A percentile compares a stretch with the other conserved stretches of the same genome.
These are phyloP conservation scores for Dictyostelium citrinum DNA, from an alignment of 78 protist species.

Conservation along the genomic window DNA sequence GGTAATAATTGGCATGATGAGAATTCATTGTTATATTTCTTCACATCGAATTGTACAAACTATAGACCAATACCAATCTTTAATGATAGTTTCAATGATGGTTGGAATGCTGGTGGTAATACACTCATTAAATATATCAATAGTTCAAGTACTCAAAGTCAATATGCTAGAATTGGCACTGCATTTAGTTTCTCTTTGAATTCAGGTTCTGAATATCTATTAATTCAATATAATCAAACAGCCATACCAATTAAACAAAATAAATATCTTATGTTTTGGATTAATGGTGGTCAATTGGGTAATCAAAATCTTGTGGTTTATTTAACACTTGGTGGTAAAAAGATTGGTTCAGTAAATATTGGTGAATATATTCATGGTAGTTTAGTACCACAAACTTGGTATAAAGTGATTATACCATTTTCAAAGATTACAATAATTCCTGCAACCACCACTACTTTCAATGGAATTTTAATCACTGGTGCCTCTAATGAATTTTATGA, in stretches of 20 bases:
- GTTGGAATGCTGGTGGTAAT: neutral
- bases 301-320: constrained; percentile 9
- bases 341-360: neutral
- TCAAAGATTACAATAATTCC: neutral
- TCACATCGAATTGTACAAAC: constrained; percentile 19
- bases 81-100: neutral
- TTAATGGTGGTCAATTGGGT: constrained; percentile 17
- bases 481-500: neutral
- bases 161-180: constrained; percentile 15
- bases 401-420: constrained; percentile 21
- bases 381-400: constrained; percentile 1
- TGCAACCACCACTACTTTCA: neutral
- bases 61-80: constrained; percentile 10
- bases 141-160: neutral
- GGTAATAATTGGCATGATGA: neutral
- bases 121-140: neutral
- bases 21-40: neutral
- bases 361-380: constrained; percentile 36
- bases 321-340: neutral
- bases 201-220: neutral
- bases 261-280: constrained; percentile 51
- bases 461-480: neutral
- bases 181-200: neutral
- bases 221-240: neutral
- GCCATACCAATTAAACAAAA: neutral